These are phyloP conservation scores for Ustulina deusta DNA, from an alignment of 2,329 filamentous ascomycete species.

Conservation along the genomic window DNA sequence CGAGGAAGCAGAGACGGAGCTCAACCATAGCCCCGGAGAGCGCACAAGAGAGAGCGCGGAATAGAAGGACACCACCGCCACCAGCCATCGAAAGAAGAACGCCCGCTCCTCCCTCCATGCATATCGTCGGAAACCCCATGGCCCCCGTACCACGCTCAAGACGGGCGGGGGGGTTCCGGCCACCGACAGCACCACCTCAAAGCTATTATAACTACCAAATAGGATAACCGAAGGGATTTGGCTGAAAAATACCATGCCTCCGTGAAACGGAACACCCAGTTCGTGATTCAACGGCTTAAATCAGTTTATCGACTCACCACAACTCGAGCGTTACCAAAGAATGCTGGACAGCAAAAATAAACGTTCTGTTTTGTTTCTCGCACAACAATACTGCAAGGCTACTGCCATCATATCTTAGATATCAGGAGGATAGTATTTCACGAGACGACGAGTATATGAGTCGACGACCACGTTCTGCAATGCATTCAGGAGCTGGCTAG, in stretches of 20 bases:
- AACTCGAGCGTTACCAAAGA: constrained; percentile 19
- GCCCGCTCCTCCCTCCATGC: constrained; percentile 52
- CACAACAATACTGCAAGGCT: constrained; percentile 27
- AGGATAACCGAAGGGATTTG: constrained; percentile 19
- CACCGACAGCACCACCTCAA: constrained; percentile 46
- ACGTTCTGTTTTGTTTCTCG: constrained; percentile 12
- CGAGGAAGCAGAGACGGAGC: constrained; percentile 59
- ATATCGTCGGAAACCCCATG: constrained; percentile 47
- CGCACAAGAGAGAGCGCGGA: constrained; percentile 49
- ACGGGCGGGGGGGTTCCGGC: constrained; percentile 41
- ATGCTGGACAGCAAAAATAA: constrained; percentile 19
- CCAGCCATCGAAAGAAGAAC: constrained; percentile 55
- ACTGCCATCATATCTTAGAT: constrained; percentile 23
- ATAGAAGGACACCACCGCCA: constrained; percentile 55
- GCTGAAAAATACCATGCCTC: constrained; percentile 10
- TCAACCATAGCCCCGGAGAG: constrained; percentile 55
- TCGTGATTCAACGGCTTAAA: constrained; percentile 2
- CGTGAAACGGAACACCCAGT: constrained; percentile 5
- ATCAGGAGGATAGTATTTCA: constrained; percentile 32
- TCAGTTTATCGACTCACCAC: constrained; percentile 1
- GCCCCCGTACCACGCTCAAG: constrained; percentile 42
- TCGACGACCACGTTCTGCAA: constrained; percentile 38
- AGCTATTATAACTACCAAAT: constrained; percentile 41
- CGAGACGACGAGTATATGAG: constrained; percentile 41
- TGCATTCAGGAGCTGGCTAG: constrained; percentile 33